Evolutionary conservation across 2,329 filamentous ascomycete species (phyloP), one percentile per base, ranked within the genome.

Genomic region (Juglanconis sp.): DNA sequence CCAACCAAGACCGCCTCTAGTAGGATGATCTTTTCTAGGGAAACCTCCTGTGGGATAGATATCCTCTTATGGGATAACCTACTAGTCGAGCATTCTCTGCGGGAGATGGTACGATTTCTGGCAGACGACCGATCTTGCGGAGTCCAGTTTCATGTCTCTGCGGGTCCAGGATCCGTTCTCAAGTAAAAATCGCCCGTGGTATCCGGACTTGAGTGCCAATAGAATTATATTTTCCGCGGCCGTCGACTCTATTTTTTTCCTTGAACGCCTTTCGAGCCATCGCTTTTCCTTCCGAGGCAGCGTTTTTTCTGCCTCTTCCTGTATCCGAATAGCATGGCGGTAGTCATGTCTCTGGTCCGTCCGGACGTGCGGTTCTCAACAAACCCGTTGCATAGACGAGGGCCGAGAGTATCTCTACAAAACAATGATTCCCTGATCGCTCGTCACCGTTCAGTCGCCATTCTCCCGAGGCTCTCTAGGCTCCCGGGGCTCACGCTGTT

Each of bases 401-500:
- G 11, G 44, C 17, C 15, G 17, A 32, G 54, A 17, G 13, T 57
- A 35, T 36, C 31, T 17, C 46, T 57, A 51, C 54, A 50, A 35
- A 40, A 57, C 24, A 38, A 57, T 15, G 40, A 9, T 49, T 32
- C 36, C 63, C 57, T 72, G 64, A 62, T 71, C 68, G 17, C 49
- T 48, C 38, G 17, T n/a, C 34, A 59, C 30, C 34, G 17, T 63
- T 59, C 69, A 70, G 62, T 77, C 75, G 56, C 68, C 68, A 56
- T 68, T 72, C 68, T 79, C 75, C 61, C 72, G 67, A 51, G 76
- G 77, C 69, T 84, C 81, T 64, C 81, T 72, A 54, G 81, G 79
- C 71, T 86, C 79, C 63, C 79, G 70, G 47, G 74, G 74, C 68
- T 81, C 78, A 63, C 78, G 71, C 56, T 73, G 77, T 48, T 84